These are phyloP conservation scores for Sphagnum fallax DNA, from an alignment of 228 moss, liverwort and hornwort genomes.

Conservation along the genomic window DNA sequence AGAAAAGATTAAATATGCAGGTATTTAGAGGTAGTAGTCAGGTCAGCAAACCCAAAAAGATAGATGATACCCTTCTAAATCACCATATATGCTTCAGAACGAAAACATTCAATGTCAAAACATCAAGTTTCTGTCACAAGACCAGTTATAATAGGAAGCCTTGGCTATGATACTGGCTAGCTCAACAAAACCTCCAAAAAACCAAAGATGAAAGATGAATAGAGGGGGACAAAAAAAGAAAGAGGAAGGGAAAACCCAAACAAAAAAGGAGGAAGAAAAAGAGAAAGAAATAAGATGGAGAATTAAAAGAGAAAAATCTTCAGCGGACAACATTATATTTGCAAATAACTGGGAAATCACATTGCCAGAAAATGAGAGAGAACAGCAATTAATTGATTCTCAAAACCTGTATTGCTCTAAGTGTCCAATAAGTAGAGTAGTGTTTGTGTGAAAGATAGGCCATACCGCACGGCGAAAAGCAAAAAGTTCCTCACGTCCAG, in stretches of 20 bases:
- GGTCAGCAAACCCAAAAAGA: not conserved
- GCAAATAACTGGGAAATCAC: not conserved
- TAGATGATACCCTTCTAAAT: not conserved
- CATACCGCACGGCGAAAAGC: constrained; percentile 83
- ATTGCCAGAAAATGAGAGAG: not conserved
- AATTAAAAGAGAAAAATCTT: not conserved
- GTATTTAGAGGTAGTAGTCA: not conserved
- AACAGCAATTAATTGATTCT: not conserved
- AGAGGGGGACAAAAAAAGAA: too few relatives aligned
- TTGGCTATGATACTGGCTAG: too few relatives aligned
- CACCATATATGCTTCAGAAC: not conserved
- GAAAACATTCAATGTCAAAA: not conserved
- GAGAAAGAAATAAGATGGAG: constrained; percentile 2
- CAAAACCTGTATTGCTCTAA: not conserved
- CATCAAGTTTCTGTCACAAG: not conserved
- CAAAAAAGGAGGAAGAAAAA: not conserved
- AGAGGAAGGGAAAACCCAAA: too few relatives aligned
- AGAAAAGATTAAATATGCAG: not conserved
- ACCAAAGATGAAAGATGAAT: too few relatives aligned
- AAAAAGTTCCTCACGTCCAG: constrained; percentile 79
- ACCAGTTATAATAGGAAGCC: too few relatives aligned
- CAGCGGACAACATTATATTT: not conserved
- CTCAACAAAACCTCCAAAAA: too few relatives aligned
- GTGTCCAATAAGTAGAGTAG: not conserved
- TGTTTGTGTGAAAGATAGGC: not conserved